Evolutionary conservation across 2,329 filamentous ascomycete species (phyloP), one percentile per base, ranked within the genome.

Genomic region (Colletotrichum tanaceti): DNA sequence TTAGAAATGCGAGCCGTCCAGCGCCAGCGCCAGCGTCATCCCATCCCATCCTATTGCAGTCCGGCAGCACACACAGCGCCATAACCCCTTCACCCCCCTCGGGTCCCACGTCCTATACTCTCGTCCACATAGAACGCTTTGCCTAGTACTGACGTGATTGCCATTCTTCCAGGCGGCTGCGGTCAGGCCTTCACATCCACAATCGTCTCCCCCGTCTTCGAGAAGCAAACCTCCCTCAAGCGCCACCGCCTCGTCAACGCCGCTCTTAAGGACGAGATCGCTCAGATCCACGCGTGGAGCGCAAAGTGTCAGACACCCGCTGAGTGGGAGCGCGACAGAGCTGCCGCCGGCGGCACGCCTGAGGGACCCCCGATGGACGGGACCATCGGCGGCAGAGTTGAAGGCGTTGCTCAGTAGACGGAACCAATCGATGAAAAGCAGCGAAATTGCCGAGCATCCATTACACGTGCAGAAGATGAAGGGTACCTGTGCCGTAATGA

Each of bases 251-350:
- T 97, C 71, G 94, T 97, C 74, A 97, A 98, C 80, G 86, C 86
- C 18, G 89, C 90, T 5, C 84, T 98, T 74, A 95, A 94, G 82
- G 87, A 90, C 54, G 94, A 98, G 82, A 97, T 98, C 78, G 92
- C 93, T 18, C 88, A 87, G 72, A 97, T 98, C 74, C 94, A 98
- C 83, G 94, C 94, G 46, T 98, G 94, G 94, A 97, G 93, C 64
- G 93, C 94, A 35, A 97, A 94, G 81, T 97, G 94, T 79, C 92
- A 94, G 82, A 98, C 94, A 10, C 93, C 93, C 0, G 93, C 94
- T 75, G 93, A 98, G 83, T 97, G 92, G 89, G 88, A 93, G 81
- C 89, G 88, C 79, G 87, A 91, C 79, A 79, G 76, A 73, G 79
- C 79, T 28, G 75, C 74, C 6, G 74, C 75, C 9, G 77, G 73